Base-by-base conservation (phyloP, 148 eudicot species). In the Vaccinium darrowii region DNA sequence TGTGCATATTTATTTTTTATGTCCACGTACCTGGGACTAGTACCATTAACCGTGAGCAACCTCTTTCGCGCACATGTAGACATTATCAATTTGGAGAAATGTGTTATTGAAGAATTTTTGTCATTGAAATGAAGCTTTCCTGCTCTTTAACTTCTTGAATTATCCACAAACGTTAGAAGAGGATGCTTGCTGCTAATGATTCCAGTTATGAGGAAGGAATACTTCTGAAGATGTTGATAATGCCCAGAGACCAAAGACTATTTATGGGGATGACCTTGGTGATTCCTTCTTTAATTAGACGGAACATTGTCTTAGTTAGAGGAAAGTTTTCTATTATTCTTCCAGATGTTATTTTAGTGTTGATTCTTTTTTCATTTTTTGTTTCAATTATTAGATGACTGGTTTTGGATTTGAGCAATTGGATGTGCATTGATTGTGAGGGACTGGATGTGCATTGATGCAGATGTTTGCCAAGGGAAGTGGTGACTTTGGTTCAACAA, bases 231-330 rank as follows among this genome's bases (percentile, higher is more conserved):
- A 89, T 85, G 90, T 67, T 81, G 90, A 86, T 79, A 81, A 51
- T 84, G 80, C 85, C 53, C 84, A 88, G 82, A 86, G 58, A 76
- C 83, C 80, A 60, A 94, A 86, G 78, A 91, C 94, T 88, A 84
- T 97, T 82, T 97, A 98, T 87, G 99, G 99, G 50, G 99, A 97
- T 87, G 99, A 97, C 88, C 99, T 97, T 85, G 99, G 98, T 56
- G 99, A 97, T 84, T 95, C 98, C 13, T 95, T 97, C 87, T 88
- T 93, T 82, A 33, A 33, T 33, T 33, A 1, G 36, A 33, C 36
- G 36, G 36, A 33, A 33, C 1, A 1, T 33, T 33, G 36, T 33
- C 36, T 33, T 33, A 33, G 36, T 33, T 33, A 33, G 36, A 33
- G 36, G 36, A 33, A 33, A 33, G 36, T 33, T 33, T 33, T 33